A percentile compares a stretch with the other conserved stretches of the same genome.
phyloP scores from a whole-genome alignment of 495 filamentous ascomycete species.

The Xylaria bambusicola region DNA sequence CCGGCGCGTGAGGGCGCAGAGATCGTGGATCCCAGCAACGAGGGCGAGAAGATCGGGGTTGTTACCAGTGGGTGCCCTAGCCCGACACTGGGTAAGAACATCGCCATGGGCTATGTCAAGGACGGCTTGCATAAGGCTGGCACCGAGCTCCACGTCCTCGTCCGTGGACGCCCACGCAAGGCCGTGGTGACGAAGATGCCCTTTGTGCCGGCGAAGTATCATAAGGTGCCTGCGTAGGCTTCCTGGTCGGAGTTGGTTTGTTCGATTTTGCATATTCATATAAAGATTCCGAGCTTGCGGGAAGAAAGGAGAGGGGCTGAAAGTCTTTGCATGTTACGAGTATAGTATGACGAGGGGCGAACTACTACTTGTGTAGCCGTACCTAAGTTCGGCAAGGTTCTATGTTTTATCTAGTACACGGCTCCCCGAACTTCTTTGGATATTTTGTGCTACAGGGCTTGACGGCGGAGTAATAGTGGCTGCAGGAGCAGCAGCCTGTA shows the following conservation, averaged over 20 bases:
- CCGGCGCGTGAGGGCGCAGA: slow-evolving; percentile 88
- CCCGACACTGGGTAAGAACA: slow-evolving; percentile 81
- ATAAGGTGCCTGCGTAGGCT: slow-evolving; percentile 38
- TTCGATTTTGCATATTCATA: no score
- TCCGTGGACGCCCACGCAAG: slow-evolving; percentile 78
- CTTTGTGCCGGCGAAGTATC: slow-evolving; percentile 84
- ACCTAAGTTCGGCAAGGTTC: no score
- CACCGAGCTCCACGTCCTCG: slow-evolving; percentile 76
- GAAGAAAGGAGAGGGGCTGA: no score
- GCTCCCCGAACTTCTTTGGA: no score
- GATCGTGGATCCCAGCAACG: slow-evolving; percentile 52
- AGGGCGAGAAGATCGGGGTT: slow-evolving; percentile 56
- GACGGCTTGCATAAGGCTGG: slow-evolving; percentile 82
- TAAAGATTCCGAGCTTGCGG: neutral
- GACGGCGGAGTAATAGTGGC: no score
- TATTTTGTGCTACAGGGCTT: no score
- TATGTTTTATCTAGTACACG: no score
- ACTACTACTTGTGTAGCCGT: neutral
- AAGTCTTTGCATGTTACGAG: no score
- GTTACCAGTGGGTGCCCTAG: slow-evolving; percentile 90
- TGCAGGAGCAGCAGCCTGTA: neutral
- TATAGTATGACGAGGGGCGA: no score
- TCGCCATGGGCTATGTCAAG: slow-evolving; percentile 94
- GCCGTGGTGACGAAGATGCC: slow-evolving; percentile 91
- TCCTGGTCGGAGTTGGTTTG: neutral